Base-by-base conservation (phyloP, 1,284 basidiomycete genomes). In the Trichosporon sp. region DNA sequence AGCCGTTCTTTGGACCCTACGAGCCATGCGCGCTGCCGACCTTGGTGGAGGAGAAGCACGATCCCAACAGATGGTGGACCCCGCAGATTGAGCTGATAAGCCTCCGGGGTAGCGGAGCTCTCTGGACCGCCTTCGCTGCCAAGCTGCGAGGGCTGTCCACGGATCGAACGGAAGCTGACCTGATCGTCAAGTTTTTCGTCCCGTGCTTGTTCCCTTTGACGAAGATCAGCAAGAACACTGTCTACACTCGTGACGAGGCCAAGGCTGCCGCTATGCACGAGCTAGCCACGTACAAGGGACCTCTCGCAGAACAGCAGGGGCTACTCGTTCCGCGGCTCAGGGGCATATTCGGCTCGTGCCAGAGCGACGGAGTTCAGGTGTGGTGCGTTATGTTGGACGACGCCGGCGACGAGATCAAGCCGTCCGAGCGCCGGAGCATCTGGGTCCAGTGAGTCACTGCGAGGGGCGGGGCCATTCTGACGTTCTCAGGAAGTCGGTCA, bases 311-410 rank as follows among this genome's bases (percentile, higher is more conserved):
- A 3, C 68, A 69, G 9, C 67, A 71, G 32, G 70, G 70, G 15
- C 25, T 6, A n/a, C 62, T 67, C 18, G 65, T 71, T 0, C 70
- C 70, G 1, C 62, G 27, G 27, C 65, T 71, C 29, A 27, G 34
- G 6, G 67, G 70, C 12, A 35, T 69, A 7, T 34, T 71, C n/a
- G 70, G 70, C 12, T 44, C 56, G 21, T 62, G 34, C 31, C 70
- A 71, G 64, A 34, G 31, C 1, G 58, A 58, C 12, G 58, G 53
- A 44, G 12, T 34, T 11, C 65, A 71, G 25, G 42, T 34, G 32
- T 71, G 70, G 70, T 53, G 44, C 25, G 65, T 64, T 8, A 34
- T 71, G 29, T 62, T 69, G 27, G 67, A 69, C 15, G 65, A 69
- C 60, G 70, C 68, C 2, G 70, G 70, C 3, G 29, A 38, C 2